A percentile compares a stretch with the other conserved stretches of the same genome.
Conservation (phyloP, 805 yeast genomes). For the Starmera amethionina region DNA sequence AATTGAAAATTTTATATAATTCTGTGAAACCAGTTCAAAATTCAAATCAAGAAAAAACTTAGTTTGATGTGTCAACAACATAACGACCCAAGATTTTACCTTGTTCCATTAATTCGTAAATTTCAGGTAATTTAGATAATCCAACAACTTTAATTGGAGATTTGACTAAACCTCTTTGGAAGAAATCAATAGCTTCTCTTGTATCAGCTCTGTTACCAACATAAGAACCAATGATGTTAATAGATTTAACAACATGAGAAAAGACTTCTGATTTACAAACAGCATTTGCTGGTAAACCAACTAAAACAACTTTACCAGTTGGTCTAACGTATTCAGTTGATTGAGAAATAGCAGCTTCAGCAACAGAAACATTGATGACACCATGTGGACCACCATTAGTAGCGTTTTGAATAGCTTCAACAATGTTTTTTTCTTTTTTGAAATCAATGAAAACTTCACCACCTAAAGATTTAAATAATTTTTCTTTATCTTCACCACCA, state of each 20-base stretch:
- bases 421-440: constrained; percentile 39
- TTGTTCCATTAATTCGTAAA: constrained; percentile 60
- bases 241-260: constrained; percentile 59
- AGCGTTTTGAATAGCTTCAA: constrained; percentile 37
- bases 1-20: too few species aligned
- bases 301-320: constrained; percentile 59
- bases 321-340: constrained; percentile 50
- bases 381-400: constrained; percentile 58
- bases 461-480: constrained; percentile 35
- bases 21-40: background rate
- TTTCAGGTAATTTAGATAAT: constrained; percentile 35
- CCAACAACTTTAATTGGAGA: constrained; percentile 48
- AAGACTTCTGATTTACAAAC: constrained; percentile 56
- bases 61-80: constrained; percentile 63
- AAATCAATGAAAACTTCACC: constrained; percentile 50
- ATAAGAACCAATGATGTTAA: constrained; percentile 68
- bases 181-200: constrained; percentile 56
- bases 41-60: constrained; percentile 6
- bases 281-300: constrained; percentile 74
- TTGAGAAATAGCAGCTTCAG: constrained; percentile 50
- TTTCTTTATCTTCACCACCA: constrained; percentile 43
- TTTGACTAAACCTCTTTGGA: constrained; percentile 46
- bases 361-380: constrained; percentile 33
- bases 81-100: constrained; percentile 84
- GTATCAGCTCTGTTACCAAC: constrained; percentile 87